phyloP scores from a whole-genome alignment of 1,284 basidiomycete species.

The Boletus nobilissimus region DNA sequence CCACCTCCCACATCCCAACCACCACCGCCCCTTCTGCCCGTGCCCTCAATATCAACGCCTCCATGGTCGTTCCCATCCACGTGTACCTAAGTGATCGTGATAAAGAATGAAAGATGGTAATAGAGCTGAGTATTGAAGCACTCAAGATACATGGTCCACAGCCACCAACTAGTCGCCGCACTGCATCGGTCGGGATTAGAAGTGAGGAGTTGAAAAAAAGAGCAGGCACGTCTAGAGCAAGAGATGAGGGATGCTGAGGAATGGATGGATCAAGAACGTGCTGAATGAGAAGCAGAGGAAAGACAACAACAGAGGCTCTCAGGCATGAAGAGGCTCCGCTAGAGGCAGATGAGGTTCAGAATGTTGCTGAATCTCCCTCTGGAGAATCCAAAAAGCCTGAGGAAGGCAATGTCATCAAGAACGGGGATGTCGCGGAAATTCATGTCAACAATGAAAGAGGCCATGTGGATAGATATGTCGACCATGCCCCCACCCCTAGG shows the following conservation, averaged over 20 bases:
- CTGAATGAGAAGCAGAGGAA: conserved; percentile 48
- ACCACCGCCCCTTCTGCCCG: conserved; percentile 51
- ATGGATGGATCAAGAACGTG: conserved; percentile 41
- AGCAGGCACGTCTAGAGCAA: conserved; percentile 59
- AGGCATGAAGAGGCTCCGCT: conserved; percentile 41
- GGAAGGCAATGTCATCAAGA: conserved; percentile 53
- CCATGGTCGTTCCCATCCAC: conserved; percentile 66
- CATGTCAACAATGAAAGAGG: conserved; percentile 56
- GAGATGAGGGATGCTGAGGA: conserved; percentile 51
- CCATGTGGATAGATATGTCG: conserved; percentile 70
- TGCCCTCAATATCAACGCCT: conserved; percentile 69
- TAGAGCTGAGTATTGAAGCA: conserved; percentile 65
- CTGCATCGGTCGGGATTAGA: conserved; percentile 61
- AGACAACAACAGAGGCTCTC: conserved; percentile 46
- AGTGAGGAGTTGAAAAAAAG: conserved; percentile 64
- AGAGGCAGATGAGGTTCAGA: conserved; percentile 41
- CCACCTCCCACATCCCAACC: conserved; percentile 76
- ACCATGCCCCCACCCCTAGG: conserved; percentile 50
- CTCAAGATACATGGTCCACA: conserved; percentile 59
- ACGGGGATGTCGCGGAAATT: conserved; percentile 36
- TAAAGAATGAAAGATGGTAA: conserved; percentile 62
- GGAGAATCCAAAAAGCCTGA: conserved; percentile 45
- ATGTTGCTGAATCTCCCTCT: conserved; percentile 39
- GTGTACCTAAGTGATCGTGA: conserved; percentile 46
- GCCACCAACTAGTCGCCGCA: conserved; percentile 51